Percentiles rank a stretch among this genome's conserved stretches.
Conservation (phyloP, 495 filamentous ascomycete genomes). For the Aspergillus steynii region DNA sequence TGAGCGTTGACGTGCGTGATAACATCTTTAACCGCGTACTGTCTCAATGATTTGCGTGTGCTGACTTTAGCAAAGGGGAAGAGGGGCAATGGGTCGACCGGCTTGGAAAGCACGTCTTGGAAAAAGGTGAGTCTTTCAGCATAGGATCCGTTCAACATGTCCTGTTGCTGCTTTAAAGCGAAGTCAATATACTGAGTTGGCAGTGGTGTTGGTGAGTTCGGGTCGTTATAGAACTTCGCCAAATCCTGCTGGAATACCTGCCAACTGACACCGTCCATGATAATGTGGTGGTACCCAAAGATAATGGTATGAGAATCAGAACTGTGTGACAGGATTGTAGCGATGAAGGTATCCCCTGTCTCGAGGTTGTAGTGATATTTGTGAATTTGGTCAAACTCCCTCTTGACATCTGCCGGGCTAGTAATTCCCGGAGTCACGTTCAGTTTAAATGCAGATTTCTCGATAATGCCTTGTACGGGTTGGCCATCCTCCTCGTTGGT, state of each 20-base stretch:
- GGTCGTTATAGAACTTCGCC: slow-evolving; percentile 23
- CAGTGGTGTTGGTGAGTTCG: background rate
- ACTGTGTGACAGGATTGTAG: slow-evolving; percentile 11
- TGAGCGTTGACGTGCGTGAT: slow-evolving; percentile 1
- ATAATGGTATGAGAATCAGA: slow-evolving; percentile 15
- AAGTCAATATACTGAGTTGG: slow-evolving; percentile 7
- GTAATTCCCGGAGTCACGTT: background rate
- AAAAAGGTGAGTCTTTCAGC: slow-evolving; percentile 1
- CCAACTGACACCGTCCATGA: slow-evolving; percentile 34
- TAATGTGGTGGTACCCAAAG: slow-evolving; percentile 33
- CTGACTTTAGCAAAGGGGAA: slow-evolving; percentile 3
- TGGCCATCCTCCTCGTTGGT: background rate
- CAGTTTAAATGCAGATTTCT: background rate
- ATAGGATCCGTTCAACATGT: background rate
- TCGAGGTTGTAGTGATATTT: background rate
- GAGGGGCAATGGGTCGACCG: background rate
- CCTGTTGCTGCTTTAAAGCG: background rate
- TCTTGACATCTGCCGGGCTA: slow-evolving; percentile 25
- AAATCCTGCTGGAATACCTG: slow-evolving; percentile 30
- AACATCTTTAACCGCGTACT: background rate
- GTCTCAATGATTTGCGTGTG: background rate
- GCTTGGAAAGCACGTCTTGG: background rate
- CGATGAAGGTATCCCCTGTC: slow-evolving; percentile 7
- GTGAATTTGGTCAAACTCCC: slow-evolving; percentile 35
- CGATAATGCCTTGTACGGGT: background rate